A percentile compares a stretch with the other conserved stretches of the same genome.
These are phyloP conservation scores for Alternaria brassicae DNA, from an alignment of 2,329 filamentous ascomycete genomes.

Conservation along the genomic window DNA sequence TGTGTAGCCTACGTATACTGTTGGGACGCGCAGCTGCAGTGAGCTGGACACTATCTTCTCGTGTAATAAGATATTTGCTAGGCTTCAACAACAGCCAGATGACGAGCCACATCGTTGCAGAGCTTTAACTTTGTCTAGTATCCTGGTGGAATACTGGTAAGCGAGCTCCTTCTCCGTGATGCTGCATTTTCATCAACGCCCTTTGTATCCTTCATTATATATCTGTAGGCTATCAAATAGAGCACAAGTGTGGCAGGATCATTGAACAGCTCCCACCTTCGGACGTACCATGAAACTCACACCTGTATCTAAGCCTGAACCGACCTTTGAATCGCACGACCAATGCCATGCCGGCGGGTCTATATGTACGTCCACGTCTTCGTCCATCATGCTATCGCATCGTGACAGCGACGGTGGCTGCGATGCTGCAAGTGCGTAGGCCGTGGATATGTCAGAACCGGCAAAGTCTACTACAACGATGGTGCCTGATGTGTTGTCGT, in stretches of 20 bases:
- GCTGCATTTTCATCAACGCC: no score
- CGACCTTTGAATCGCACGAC: conserved; percentile 8
- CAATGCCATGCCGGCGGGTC: conserved; percentile 19
- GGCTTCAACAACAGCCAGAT: neutral
- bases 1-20: neutral
- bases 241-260: no score
- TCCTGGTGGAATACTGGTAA: neutral
- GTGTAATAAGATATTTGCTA: neutral
- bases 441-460: conserved; percentile 7
- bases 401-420: neutral
- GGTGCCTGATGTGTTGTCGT: conserved; percentile 32
- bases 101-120: neutral
- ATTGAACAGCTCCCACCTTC: no score
- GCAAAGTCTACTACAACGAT: conserved; percentile 47
- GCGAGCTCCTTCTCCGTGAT: no score
- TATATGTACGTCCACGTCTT: neutral
- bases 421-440: neutral
- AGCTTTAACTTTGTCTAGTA: neutral
- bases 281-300: no score
- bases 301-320: no score
- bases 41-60: neutral
- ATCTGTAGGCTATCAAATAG: no score
- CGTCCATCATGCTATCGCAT: conserved; percentile 14
- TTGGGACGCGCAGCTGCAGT: neutral
- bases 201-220: no score